Evolutionary conservation across 1,139 yeast genomes (phyloP).

Genomic region (Lodderomyces metapsilosis): DNA sequence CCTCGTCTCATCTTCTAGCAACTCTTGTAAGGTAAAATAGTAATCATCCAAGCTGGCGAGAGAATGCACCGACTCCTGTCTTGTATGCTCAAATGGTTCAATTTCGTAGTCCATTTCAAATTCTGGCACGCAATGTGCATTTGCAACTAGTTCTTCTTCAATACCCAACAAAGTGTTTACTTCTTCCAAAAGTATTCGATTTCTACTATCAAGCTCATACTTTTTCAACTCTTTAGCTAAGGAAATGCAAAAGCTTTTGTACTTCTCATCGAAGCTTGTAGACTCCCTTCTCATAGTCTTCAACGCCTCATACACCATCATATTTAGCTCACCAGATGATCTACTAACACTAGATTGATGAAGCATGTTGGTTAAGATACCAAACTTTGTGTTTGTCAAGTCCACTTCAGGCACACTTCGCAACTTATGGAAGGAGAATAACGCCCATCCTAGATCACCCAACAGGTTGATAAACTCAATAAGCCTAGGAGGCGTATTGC

Average conservation of each 20-base stretch:
- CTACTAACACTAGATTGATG: not conserved
- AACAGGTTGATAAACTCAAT: constrained; percentile 10
- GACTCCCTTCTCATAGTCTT: constrained; percentile 28
- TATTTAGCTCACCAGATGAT: not conserved
- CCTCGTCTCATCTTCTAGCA: not conserved
- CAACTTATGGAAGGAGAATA: not conserved
- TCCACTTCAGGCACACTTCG: not conserved
- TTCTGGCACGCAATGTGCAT: not conserved
- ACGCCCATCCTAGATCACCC: not conserved
- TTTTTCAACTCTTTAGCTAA: constrained; percentile 26
- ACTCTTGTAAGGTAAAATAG: not conserved
- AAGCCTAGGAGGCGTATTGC: constrained; percentile 27
- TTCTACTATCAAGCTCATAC: constrained; percentile 8
- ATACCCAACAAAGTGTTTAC: not conserved
- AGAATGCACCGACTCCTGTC: too few relatives aligned
- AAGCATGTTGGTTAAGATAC: not conserved
- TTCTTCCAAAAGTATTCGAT: not conserved
- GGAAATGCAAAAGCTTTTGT: constrained; percentile 30
- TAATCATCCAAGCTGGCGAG: not conserved
- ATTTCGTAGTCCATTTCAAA: not conserved
- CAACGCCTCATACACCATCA: constrained; percentile 21
- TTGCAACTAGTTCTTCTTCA: not conserved
- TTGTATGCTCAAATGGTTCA: not conserved
- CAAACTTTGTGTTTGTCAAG: not conserved
- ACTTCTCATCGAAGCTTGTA: constrained; percentile 24